phyloP scores from a whole-genome alignment of 257 asterid genomes.

The Handroanthus guayacan region DNA sequence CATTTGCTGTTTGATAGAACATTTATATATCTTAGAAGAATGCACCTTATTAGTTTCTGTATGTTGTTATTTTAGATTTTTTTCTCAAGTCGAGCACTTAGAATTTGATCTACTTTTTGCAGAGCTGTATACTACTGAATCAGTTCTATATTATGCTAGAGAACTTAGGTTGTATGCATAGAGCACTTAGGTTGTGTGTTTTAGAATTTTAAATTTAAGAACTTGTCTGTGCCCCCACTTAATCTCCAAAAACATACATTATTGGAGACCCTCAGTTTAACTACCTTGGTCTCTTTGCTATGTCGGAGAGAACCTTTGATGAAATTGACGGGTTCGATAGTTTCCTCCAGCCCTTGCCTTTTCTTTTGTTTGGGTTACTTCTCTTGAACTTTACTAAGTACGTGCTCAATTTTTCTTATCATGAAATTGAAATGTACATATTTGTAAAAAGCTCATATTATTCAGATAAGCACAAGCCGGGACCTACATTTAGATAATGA shows the following conservation, averaged over 20 bases:
- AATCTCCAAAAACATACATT: not conserved
- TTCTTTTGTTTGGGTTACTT: not conserved
- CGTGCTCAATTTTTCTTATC: not conserved
- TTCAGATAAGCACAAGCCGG: conserved; percentile 13
- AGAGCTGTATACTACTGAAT: not conserved
- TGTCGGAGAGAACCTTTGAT: conserved; percentile 13
- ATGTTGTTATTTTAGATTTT: not conserved
- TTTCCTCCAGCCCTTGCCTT: not conserved
- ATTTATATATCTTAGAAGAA: conserved; percentile 6
- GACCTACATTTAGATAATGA: not conserved
- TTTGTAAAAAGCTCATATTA: not conserved
- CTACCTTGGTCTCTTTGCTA: conserved; percentile 13
- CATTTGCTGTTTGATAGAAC: conserved; percentile 11
- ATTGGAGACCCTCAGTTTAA: not conserved
- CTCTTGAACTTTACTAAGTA: not conserved
- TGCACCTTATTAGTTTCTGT: conserved; percentile 9
- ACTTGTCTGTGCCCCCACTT: not conserved
- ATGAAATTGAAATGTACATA: conserved; percentile 13
- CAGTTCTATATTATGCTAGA: not conserved
- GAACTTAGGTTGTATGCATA: not conserved
- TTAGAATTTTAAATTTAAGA: not conserved
- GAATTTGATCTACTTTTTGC: conserved; percentile 9
- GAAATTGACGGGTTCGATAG: not conserved
- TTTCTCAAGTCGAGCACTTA: not conserved
- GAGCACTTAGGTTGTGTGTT: not conserved